phyloP scores from a whole-genome alignment of 192 early-diverging fungal genomes.

The Dispira parvispora region DNA sequence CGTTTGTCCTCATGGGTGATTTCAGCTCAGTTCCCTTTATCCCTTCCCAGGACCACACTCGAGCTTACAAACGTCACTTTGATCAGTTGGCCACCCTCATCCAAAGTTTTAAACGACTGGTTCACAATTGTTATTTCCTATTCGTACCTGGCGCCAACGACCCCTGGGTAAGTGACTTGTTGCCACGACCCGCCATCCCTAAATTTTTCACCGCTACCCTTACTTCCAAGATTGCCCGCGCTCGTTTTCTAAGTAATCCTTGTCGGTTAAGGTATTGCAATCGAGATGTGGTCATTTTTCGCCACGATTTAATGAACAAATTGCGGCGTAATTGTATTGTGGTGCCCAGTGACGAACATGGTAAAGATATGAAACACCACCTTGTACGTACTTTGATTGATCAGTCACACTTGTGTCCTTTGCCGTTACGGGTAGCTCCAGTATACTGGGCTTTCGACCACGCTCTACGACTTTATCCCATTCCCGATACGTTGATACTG shows the following conservation, averaged over 20 bases:
- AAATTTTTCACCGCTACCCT: slow-evolving; percentile 48
- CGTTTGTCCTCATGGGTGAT: slow-evolving; percentile 77
- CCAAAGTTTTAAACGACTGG: slow-evolving; percentile 19
- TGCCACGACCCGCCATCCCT: slow-evolving; percentile 63
- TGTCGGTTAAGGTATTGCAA: slow-evolving; percentile 80
- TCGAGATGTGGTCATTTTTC: slow-evolving; percentile 80
- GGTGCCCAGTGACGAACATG: slow-evolving; percentile 30
- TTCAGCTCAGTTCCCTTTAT: slow-evolving; percentile 63
- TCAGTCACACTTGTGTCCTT: slow-evolving; percentile 68
- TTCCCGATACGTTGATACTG: slow-evolving; percentile 68
- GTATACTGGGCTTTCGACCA: slow-evolving; percentile 70
- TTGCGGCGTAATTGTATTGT: slow-evolving; percentile 60
- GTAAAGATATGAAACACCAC: slow-evolving; percentile 22
- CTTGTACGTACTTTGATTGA: slow-evolving; percentile 68
- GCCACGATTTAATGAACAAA: slow-evolving; percentile 65
- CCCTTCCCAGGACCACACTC: slow-evolving; percentile 36
- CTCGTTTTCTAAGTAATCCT: slow-evolving; percentile 65
- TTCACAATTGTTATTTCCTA: slow-evolving; percentile 44
- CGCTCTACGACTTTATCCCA: slow-evolving; percentile 71
- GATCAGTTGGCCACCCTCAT: slow-evolving; percentile 23
- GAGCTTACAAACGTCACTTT: slow-evolving; percentile 37
- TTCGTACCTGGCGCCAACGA: slow-evolving; percentile 84
- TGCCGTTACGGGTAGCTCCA: slow-evolving; percentile 60
- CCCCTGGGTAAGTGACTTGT: slow-evolving; percentile 50
- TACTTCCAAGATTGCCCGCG: slow-evolving; percentile 34